Conservation (phyloP, 441 rosid species). For the Populus trichocarpa region DNA sequence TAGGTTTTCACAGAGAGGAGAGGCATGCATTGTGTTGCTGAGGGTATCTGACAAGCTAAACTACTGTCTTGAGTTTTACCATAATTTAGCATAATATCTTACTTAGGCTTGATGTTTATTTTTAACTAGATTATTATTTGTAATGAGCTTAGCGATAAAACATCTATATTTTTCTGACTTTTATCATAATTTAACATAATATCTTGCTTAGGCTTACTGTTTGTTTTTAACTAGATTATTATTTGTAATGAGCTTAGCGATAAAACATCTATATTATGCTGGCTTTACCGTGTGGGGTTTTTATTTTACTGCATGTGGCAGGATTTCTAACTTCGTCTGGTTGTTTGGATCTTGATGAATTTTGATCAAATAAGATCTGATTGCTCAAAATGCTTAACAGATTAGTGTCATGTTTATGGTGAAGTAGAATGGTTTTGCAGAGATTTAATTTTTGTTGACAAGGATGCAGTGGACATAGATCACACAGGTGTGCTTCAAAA, state of each 20-base stretch:
- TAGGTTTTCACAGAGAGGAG: neutral
- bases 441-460: neutral
- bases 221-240: neutral
- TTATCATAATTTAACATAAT: neutral
- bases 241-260: neutral
- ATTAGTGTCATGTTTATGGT: neutral
- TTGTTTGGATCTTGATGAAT: neutral
- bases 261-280: neutral
- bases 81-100: neutral
- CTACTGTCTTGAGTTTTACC: neutral
- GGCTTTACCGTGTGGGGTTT: neutral
- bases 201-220: neutral
- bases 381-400: neutral
- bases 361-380: neutral
- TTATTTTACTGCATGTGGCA: neutral
- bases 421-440: neutral
- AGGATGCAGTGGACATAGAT: neutral
- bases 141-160: neutral
- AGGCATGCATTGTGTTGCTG: neutral
- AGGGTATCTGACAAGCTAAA: neutral
- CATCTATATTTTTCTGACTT: neutral
- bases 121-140: neutral
- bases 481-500: neutral
- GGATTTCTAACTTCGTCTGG: neutral
- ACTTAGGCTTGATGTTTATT: neutral